Base-by-base conservation (phyloP, 306 rosid genomes). In the Acacia crassicarpa region DNA sequence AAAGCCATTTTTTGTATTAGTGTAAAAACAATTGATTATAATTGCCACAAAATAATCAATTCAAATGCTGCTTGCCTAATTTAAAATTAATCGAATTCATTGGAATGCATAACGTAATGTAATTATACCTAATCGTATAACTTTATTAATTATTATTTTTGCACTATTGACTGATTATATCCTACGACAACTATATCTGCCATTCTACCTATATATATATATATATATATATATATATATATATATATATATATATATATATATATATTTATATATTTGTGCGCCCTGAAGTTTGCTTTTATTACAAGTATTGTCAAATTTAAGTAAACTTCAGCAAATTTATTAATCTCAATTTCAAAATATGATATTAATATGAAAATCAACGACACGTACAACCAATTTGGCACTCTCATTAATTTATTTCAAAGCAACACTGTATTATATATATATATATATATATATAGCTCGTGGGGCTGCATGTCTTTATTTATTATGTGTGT, bases 381-480 rank as follows among this genome's bases (percentile, higher is more conserved):
- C 15, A 9, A 44, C 43, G 16, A 41, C 81, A 43, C 81, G 27
- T 27, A 27, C 27, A 83, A 38, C 59, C 67, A 68, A 77, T 53
- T 59, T 38, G 51, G 72, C 78, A 45, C 53, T 62, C 76, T 46
- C 63, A 59, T 70, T 48, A 48, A 14, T 14, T 48, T 40, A 19
- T 32, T 72, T 75, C 25, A 54, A 19, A 54, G 25, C 75, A 75
- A 58, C 13, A 56, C 7, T 8, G 1, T 17, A 27, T 6, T 43
- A 43, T 43, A 43, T 43, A 43, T 9, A 43, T 43, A 43, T 44
- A 10, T 9, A 9, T 51, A 20, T 30, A 30, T 30, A 9, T n/a
- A 20, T 13, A 69, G 67, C 77, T 44, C 51, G 35, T 22, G 80
- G 84, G 86, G 72, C 63, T 43, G 58, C 33, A 54, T 68, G 23